Base-by-base conservation (phyloP, 768 basidiomycete genomes). In the Pleurotus djamor region DNA sequence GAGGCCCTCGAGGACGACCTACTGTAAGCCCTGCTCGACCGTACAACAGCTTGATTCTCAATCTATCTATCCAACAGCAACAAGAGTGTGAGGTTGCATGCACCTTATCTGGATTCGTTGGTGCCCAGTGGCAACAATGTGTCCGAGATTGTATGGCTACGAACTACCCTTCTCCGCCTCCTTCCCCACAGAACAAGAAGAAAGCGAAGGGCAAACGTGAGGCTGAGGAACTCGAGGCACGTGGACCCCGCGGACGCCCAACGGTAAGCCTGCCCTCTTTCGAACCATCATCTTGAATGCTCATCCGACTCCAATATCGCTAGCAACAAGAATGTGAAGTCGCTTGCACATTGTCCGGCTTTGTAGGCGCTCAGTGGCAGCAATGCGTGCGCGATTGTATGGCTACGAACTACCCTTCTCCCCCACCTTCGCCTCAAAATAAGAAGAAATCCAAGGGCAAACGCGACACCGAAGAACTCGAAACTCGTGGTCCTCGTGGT, bases 51-150 rank as follows among this genome's bases (percentile, higher is more conserved):
- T 47, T 7, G n/a, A n/a, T n/a, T n/a, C n/a, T 16, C 5, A 16
- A 47, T 7, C 45, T 13, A n/a, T n/a, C n/a, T n/a, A n/a, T n/a
- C n/a, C n/a, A n/a, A n/a, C n/a, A n/a, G 37, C 51, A 52, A 52
- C 14, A 52, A 52, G 17, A 16, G 7, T 38, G 51, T 50, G 35
- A 38, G 16, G 8, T 36, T 2, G 49, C 32, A 34, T 48, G 43
- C 41, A 28, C 16, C 17, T 13, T 44, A 21, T 9, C 33, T 4
- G 36, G 14, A 9, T 50, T 58, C 35, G 6, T 0, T 8, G n/a
- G 16, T 44, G 57, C 52, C 12, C 57, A 48, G 36, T 65, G 37
- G 34, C 54, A 49, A 28, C 49, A 28, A 41, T 62, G 54, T 5
- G 58, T 47, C 33, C 60, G 48, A 7, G 49, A 50, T 33, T 50